Conservation (phyloP, 495 filamentous ascomycete species). For the Trichoderma reesei region DNA sequence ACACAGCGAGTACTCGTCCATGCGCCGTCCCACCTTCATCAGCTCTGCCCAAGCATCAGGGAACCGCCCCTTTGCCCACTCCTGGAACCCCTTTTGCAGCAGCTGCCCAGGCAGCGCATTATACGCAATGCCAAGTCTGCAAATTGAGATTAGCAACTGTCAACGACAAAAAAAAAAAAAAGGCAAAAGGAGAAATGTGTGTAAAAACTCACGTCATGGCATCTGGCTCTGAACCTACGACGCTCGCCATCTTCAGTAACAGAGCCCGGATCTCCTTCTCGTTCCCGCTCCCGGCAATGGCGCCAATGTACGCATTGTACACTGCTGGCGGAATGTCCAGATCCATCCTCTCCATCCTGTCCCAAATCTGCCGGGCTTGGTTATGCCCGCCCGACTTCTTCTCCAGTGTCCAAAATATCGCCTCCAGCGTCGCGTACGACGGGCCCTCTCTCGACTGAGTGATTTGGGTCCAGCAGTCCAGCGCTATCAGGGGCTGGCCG, state of each 20-base stretch:
- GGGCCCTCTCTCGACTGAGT: constrained; percentile 70
- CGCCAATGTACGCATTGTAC: constrained; percentile 63
- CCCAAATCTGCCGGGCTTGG: constrained; percentile 65
- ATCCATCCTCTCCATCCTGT: constrained; percentile 60
- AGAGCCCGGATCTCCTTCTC: constrained; percentile 54
- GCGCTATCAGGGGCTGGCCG: constrained; percentile 49
- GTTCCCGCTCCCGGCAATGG: constrained; percentile 58
- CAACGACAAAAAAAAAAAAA: constrained; percentile 1
- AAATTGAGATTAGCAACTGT: constrained; percentile 13
- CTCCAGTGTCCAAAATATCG: constrained; percentile 71
- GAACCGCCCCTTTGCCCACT: constrained; percentile 59
- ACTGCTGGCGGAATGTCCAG: constrained; percentile 62
- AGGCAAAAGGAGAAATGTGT: not conserved
- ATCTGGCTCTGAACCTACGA: constrained; percentile 55
- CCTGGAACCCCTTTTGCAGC: constrained; percentile 56
- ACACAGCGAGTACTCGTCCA: constrained; percentile 27
- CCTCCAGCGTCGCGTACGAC: constrained; percentile 62
- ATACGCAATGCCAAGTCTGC: constrained; percentile 57
- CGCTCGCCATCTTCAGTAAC: constrained; percentile 53
- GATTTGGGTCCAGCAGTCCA: constrained; percentile 77
- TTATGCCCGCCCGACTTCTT: constrained; percentile 47
- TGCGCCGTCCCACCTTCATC: constrained; percentile 32
- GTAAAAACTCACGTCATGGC: constrained; percentile 54
- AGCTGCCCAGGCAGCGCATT: constrained; percentile 54
- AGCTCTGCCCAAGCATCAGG: constrained; percentile 59